A percentile compares a stretch with the other conserved stretches of the same genome.
These are phyloP conservation scores for Syzygium syzygioides DNA, from an alignment of 441 rosid species.

Conservation along the genomic window DNA sequence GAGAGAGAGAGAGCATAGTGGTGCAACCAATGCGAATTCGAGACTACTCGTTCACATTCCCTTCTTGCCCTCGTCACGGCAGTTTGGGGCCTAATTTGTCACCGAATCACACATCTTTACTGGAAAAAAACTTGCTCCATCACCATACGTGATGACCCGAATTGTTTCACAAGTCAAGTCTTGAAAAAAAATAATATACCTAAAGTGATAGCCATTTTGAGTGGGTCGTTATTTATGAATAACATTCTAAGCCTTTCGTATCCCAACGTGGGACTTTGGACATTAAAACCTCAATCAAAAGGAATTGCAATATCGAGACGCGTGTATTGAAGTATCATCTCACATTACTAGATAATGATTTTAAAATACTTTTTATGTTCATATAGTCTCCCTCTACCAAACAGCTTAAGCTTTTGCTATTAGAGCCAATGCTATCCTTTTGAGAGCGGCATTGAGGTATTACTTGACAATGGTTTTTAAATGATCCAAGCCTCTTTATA, in stretches of 20 bases:
- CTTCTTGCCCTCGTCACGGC: neutral
- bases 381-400: too few species aligned
- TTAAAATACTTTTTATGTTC: too few species aligned
- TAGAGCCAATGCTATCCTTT: too few species aligned
- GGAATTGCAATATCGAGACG: neutral
- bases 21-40: neutral
- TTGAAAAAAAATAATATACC: neutral
- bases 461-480: fast-evolving
- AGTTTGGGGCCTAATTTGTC: fast-evolving
- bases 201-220: neutral
- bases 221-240: neutral
- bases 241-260: neutral
- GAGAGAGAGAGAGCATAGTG: neutral
- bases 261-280: neutral
- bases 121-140: neutral
- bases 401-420: too few species aligned
- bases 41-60: neutral
- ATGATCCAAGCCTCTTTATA: too few species aligned
- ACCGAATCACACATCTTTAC: neutral
- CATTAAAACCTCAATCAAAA: neutral
- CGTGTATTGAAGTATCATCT: neutral
- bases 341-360: too few species aligned
- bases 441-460: too few species aligned
- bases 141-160: neutral
- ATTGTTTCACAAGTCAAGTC: neutral